These are phyloP conservation scores for Ceratobasidium sp. DNA, from an alignment of 1,284 basidiomycete species.

Conservation along the genomic window DNA sequence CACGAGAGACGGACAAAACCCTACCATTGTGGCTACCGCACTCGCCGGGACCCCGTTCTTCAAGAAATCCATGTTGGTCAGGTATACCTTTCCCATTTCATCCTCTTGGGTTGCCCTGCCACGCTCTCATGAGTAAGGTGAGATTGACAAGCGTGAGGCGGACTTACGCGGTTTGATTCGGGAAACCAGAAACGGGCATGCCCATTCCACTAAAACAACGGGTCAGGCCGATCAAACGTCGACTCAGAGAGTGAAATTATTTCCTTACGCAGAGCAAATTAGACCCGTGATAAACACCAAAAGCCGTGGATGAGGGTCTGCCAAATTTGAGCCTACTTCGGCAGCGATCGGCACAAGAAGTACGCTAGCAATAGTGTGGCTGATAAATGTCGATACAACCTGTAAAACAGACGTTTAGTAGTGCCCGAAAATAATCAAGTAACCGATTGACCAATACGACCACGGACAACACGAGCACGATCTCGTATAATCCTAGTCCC, in stretches of 20 bases:
- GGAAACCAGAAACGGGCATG: slow-evolving; percentile 97
- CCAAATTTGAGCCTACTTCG: slow-evolving; percentile 83
- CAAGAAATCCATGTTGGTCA: slow-evolving; percentile 88
- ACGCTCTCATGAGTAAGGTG: slow-evolving; percentile 50
- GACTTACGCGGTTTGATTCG: slow-evolving; percentile 92
- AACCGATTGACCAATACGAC: slow-evolving; percentile 82
- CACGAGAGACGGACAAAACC: slow-evolving; percentile 50
- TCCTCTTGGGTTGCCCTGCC: slow-evolving; percentile 91
- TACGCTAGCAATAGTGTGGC: slow-evolving; percentile 96
- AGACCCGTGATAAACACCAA: slow-evolving; percentile 93
- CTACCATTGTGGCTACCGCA: slow-evolving; percentile 82
- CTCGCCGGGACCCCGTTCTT: slow-evolving; percentile 94
- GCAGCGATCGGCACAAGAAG: slow-evolving; percentile 95
- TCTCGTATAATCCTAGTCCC: slow-evolving; percentile 79
- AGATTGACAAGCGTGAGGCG: slow-evolving; percentile 38
- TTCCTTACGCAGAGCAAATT: slow-evolving; percentile 72
- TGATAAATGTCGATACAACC: slow-evolving; percentile 90
- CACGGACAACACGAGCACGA: slow-evolving; percentile 84
- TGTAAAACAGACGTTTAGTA: slow-evolving; percentile 50
- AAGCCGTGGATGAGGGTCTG: slow-evolving; percentile 74
- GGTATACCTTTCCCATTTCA: slow-evolving; percentile 89
- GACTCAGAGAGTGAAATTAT: not conserved
- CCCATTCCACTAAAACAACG: slow-evolving; percentile 83
- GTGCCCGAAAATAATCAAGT: slow-evolving; percentile 45
- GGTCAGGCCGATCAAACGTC: not conserved